phyloP scores from a whole-genome alignment of 2,329 filamentous ascomycete species.

The Claviceps lovelessii region DNA sequence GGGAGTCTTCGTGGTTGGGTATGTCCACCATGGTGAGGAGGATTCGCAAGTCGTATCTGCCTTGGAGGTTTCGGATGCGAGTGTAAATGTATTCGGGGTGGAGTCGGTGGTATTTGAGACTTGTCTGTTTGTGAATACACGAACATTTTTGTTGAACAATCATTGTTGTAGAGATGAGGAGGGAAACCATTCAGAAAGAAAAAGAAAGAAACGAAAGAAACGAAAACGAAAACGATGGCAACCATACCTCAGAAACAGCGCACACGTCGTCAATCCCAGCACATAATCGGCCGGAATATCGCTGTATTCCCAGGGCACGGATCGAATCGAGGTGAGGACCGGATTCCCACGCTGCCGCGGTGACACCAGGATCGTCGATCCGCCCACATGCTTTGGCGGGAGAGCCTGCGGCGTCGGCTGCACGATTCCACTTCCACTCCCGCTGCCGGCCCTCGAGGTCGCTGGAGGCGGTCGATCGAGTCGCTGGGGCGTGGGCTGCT shows the following conservation, averaged over 20 bases:
- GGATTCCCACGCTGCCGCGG: slow-evolving; percentile 91
- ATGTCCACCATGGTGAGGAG: slow-evolving; percentile 90
- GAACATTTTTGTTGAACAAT: neutral
- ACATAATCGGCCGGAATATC: slow-evolving; percentile 94
- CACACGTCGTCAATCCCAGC: slow-evolving; percentile 73
- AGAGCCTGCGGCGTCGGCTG: slow-evolving; percentile 86
- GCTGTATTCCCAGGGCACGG: slow-evolving; percentile 87
- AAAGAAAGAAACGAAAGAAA: no score
- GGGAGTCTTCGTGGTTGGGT: slow-evolving; percentile 75
- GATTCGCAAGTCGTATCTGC: slow-evolving; percentile 75
- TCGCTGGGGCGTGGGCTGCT: slow-evolving; percentile 39
- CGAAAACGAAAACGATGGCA: neutral
- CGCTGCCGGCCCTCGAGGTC: slow-evolving; percentile 13
- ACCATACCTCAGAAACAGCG: slow-evolving; percentile 60
- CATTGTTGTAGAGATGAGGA: no score
- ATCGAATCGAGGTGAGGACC: slow-evolving; percentile 67
- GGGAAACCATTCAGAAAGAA: no score
- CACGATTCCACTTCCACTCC: slow-evolving; percentile 51
- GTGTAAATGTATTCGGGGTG: slow-evolving; percentile 98
- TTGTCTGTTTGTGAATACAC: slow-evolving; percentile 15
- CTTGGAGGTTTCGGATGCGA: slow-evolving; percentile 69
- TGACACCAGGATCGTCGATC: slow-evolving; percentile 76
- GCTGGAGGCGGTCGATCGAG: slow-evolving; percentile 37
- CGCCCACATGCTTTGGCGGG: slow-evolving; percentile 46
- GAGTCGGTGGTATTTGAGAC: slow-evolving; percentile 89